Conservation (phyloP, 495 filamentous ascomycete genomes). For the Aspergillus mulundensis region DNA sequence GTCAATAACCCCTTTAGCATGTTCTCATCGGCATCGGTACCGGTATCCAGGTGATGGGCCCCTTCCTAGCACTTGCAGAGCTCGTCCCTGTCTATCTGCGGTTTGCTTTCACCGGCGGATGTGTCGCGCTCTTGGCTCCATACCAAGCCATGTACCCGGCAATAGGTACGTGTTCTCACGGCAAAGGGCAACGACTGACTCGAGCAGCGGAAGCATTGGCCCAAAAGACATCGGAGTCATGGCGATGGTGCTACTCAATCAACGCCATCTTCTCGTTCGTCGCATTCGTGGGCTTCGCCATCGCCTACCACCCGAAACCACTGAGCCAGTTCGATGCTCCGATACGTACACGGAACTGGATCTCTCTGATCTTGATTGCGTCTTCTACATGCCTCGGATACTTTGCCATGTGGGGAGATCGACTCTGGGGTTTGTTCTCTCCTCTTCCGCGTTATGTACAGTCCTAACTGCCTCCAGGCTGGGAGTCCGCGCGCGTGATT, state of each 20-base stretch:
- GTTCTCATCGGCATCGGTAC: slow-evolving; percentile 1
- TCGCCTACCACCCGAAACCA: background rate
- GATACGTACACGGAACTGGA: no score
- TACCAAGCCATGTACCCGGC: background rate
- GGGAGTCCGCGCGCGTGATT: no score
- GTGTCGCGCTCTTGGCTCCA: background rate
- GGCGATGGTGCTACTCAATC: background rate
- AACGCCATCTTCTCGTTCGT: slow-evolving; percentile 4
- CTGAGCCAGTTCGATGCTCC: no score
- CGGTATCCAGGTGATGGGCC: background rate
- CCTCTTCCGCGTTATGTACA: no score
- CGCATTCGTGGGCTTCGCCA: background rate
- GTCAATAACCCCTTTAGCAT: no score
- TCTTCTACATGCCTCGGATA: no score
- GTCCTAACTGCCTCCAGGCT: no score
- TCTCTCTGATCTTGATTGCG: no score
- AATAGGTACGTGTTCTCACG: background rate
- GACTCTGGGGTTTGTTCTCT: no score
- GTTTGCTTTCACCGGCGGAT: background rate
- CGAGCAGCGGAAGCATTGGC: background rate
- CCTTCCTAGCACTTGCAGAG: background rate
- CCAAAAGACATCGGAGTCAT: background rate
- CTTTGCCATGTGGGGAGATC: no score
- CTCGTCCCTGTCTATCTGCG: slow-evolving; percentile 4
- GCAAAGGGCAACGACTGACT: no score